phyloP scores from a whole-genome alignment of 164 flowering plant species.

The Macadamia integrifolia region DNA sequence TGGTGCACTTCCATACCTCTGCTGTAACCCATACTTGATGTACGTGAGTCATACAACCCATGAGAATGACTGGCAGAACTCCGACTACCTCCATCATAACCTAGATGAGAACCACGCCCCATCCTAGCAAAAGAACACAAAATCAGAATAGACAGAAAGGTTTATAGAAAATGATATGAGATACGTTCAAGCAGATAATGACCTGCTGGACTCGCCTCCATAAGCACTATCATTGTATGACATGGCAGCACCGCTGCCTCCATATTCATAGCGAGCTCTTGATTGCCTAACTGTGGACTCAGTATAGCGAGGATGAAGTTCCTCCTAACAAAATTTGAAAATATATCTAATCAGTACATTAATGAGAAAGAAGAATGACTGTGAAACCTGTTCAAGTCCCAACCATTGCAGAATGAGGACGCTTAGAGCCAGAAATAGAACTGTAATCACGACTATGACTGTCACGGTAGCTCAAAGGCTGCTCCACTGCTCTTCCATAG shows the following conservation, averaged over 20 bases:
- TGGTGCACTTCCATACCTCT: conserved; percentile 17
- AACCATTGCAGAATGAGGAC: conserved; percentile 15
- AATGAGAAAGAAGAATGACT: neutral
- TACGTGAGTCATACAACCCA: conserved; percentile 14
- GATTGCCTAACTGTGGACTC: conserved; percentile 17
- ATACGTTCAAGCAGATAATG: conserved; percentile 1
- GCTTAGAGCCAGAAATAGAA: conserved; percentile 23
- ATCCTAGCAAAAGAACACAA: conserved; percentile 6
- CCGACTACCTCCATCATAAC: conserved; percentile 15
- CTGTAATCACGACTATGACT: conserved; percentile 18
- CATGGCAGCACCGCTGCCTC: conserved; percentile 7
- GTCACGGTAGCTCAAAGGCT: conserved; percentile 19
- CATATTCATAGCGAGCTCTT: conserved; percentile 19
- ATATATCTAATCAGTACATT: neutral
- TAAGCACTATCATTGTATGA: conserved; percentile 15
- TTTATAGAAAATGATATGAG: neutral
- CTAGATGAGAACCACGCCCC: conserved; percentile 16
- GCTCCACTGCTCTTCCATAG: conserved; percentile 18
- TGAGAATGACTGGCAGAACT: conserved; percentile 19
- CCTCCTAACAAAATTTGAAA: conserved; percentile 18
- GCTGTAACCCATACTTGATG: conserved; percentile 21
- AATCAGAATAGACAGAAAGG: neutral
- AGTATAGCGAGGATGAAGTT: conserved; percentile 18
- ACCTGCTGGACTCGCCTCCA: conserved; percentile 23
- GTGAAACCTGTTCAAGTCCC: conserved; percentile 1